These are phyloP conservation scores for Craterostigma plantagineum DNA, from an alignment of 257 asterid genomes.

Conservation along the genomic window DNA sequence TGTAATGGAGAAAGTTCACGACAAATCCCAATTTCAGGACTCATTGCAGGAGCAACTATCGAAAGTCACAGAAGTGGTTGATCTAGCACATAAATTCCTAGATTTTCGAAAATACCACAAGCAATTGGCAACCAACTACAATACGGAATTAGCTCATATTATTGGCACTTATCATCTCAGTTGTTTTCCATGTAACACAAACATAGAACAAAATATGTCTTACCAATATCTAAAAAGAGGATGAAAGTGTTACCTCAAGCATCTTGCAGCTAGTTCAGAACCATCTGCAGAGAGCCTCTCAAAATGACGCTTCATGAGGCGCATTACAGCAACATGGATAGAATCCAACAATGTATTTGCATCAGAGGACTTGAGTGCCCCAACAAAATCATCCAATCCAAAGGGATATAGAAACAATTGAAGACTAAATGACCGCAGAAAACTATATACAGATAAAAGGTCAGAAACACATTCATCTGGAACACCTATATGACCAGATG, in stretches of 20 bases:
- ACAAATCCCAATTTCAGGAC: too few relatives aligned
- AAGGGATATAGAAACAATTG: conserved; percentile 49
- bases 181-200: too few relatives aligned
- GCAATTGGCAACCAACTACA: too few relatives aligned
- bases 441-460: conserved; percentile 44
- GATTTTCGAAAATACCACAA: too few relatives aligned
- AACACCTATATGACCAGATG: conserved; percentile 51
- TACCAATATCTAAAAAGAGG: too few relatives aligned
- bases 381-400: conserved; percentile 69
- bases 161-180: too few relatives aligned
- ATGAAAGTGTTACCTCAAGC: conserved; percentile 31
- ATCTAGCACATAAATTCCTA: too few relatives aligned
- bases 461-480: conserved; percentile 38
- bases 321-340: conserved; percentile 53
- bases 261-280: conserved; percentile 42
- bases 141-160: too few relatives aligned
- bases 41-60: too few relatives aligned
- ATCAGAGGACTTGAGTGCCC: conserved; percentile 39
- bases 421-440: conserved; percentile 46
- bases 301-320: conserved; percentile 32
- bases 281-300: conserved; percentile 48
- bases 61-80: too few relatives aligned
- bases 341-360: conserved; percentile 55
- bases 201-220: too few relatives aligned
- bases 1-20: too few relatives aligned